A percentile compares a stretch with the other conserved stretches of the same genome.
Evolutionary conservation across 768 basidiomycete genomes (phyloP).

Genomic region (Boletus speciosus): DNA sequence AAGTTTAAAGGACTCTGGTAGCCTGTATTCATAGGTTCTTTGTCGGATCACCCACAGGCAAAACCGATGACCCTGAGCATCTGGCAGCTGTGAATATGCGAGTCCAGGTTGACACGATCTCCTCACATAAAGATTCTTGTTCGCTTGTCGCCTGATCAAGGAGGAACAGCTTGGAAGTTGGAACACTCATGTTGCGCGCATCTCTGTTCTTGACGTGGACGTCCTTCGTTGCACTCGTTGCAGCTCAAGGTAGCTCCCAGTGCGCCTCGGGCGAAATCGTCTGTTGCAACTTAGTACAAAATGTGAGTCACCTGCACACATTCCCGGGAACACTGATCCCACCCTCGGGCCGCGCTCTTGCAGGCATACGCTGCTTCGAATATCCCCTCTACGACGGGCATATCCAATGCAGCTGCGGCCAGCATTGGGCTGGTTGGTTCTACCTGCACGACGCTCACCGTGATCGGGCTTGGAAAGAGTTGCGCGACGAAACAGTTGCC

Average conservation of each 20-base stretch:
- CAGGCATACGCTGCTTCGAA: constrained; percentile 6
- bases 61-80: background rate
- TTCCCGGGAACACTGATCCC: background rate
- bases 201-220: background rate
- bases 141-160: background rate
- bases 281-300: constrained; percentile 8
- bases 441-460: constrained; percentile 7
- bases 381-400: constrained; percentile 4
- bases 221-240: constrained; percentile 3
- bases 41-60: background rate
- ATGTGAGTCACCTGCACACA: constrained; percentile 2
- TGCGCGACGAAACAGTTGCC: constrained; percentile 11
- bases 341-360: background rate
- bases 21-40: background rate
- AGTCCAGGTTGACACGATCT: background rate
- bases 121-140: background rate
- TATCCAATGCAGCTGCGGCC: constrained; percentile 7
- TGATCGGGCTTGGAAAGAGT: constrained; percentile 10
- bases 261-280: constrained; percentile 9
- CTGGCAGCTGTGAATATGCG: background rate
- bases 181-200: constrained; percentile 1
- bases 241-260: constrained; percentile 6
- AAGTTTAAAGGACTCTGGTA: background rate
- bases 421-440: constrained; percentile 13
- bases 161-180: background rate